Percentiles rank a stretch among this genome's conserved stretches.
Evolutionary conservation across 495 filamentous ascomycete species (phyloP).

Genomic region (Sporormia fimetaria): DNA sequence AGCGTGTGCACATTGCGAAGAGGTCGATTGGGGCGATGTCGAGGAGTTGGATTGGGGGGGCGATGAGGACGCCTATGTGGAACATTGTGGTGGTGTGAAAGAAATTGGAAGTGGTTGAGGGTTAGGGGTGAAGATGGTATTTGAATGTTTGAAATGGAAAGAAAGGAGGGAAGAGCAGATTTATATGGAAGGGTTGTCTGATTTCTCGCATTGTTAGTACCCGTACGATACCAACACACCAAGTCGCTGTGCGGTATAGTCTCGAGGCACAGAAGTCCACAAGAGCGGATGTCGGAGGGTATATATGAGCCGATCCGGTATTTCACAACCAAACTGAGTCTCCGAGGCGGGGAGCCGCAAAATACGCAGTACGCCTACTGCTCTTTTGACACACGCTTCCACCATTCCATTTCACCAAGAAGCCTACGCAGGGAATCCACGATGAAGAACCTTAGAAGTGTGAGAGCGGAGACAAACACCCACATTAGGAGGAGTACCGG

Average conservation of each 20-base stretch:
- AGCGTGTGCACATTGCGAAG: conserved; percentile 19
- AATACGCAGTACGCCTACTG: too few relatives aligned
- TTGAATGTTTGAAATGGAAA: background rate
- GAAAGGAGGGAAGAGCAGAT: background rate
- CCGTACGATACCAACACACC: too few relatives aligned
- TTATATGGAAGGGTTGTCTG: background rate
- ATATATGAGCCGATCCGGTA: conserved; percentile 2
- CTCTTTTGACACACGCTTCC: too few relatives aligned
- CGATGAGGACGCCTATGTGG: conserved; percentile 24
- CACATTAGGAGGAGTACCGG: background rate
- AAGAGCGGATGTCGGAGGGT: conserved; percentile 4
- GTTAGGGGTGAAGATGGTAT: background rate
- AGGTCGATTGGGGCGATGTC: conserved; percentile 25
- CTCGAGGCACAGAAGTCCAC: too few relatives aligned
- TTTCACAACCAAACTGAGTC: background rate
- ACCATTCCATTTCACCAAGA: too few relatives aligned
- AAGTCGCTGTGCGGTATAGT: too few relatives aligned
- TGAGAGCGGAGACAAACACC: too few relatives aligned
- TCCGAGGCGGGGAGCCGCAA: too few relatives aligned
- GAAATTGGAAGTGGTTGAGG: background rate
- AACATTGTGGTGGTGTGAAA: conserved; percentile 8
- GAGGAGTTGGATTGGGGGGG: conserved; percentile 23
- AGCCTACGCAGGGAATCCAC: too few relatives aligned
- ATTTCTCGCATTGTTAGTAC: too few relatives aligned
- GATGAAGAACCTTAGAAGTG: too few relatives aligned